Evolutionary conservation across 345 rosid genomes (phyloP), one percentile per base, ranked within the genome.

Genomic region (Acer yangbiense): DNA sequence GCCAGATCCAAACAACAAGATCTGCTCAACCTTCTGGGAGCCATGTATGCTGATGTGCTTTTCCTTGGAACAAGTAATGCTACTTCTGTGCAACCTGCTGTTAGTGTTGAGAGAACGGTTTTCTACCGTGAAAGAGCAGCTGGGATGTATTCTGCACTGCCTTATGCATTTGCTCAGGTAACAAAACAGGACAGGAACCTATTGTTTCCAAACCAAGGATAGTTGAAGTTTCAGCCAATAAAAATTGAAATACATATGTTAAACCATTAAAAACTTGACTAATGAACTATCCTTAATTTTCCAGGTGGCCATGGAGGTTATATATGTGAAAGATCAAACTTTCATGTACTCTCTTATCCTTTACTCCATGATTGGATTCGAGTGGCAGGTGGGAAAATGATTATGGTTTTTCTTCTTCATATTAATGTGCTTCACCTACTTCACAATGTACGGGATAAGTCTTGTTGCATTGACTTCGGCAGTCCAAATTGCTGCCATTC

Each of bases 101-200:
- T 93, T 57, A 78, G 94, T 7, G 80, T 89, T 41, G 97, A 94
- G 72, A 86, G 97, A 84, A 90, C 90, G 3, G 95, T 93, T 3
- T 94, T 91, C 77, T 94, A 93, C 81, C 91, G 97, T 17, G 98
- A 94, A 82, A 86, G 85, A 81, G 97, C 95, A 0, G 94, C 98
- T 0, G 93, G 97, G 78, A 95, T 95, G 98, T 95, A 93, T 74
- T 93, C 98, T 1, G 89, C 90, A 10, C 71, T 93, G 58, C 94
- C 97, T 20, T 95, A 93, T 75, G 98, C 98, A 71, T 88, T 90
- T 74, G 80, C 93, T 74, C 98, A 94, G 89, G 95, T 89, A 41
- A 68, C 12, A 7, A 68, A 74, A 75, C 4, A 14, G 63, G 14
- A 57, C 7, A 18, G 21, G 32, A 12, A 11, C 32, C 17, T 46